A percentile compares a stretch with the other conserved stretches of the same genome.
These are phyloP conservation scores for Metahyphopichia silvanorum DNA, from an alignment of 805 yeast species.

Conservation along the genomic window DNA sequence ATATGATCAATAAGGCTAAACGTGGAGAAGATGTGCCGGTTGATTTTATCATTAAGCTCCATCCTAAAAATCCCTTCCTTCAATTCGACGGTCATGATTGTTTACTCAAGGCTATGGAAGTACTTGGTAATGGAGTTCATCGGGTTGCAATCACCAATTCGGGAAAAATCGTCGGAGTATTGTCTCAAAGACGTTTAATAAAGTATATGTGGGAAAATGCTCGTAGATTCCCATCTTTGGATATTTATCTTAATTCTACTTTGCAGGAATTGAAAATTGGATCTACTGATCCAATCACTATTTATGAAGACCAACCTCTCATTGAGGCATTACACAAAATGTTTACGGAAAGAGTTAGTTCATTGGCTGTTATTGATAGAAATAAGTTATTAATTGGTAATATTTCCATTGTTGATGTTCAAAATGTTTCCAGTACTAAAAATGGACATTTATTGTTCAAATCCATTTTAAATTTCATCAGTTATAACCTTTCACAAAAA, in stretches of 20 bases:
- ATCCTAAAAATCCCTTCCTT: slow-evolving; percentile 85
- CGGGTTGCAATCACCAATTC: slow-evolving; percentile 75
- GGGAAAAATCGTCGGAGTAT: slow-evolving; percentile 66
- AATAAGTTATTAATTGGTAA: slow-evolving; percentile 78
- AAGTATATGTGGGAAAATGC: slow-evolving; percentile 91
- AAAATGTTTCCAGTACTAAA: slow-evolving; percentile 80
- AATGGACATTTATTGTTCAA: slow-evolving; percentile 80
- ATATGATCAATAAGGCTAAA: slow-evolving; percentile 60
- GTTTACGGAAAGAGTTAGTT: slow-evolving; percentile 81
- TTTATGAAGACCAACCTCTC: slow-evolving; percentile 81
- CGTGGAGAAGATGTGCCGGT: slow-evolving; percentile 90
- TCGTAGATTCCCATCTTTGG: slow-evolving; percentile 77
- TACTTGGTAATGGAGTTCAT: slow-evolving; percentile 93
- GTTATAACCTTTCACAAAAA: slow-evolving; percentile 79
- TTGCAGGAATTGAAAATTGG: slow-evolving; percentile 78
- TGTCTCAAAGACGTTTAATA: slow-evolving; percentile 87
- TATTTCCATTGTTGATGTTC: slow-evolving; percentile 91
- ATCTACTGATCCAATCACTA: slow-evolving; percentile 63
- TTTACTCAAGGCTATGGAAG: slow-evolving; percentile 73
- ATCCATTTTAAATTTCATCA: slow-evolving; percentile 82
- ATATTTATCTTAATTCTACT: slow-evolving; percentile 64
- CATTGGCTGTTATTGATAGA: slow-evolving; percentile 88
- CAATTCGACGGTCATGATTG: slow-evolving; percentile 69
- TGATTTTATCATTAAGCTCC: slow-evolving; percentile 75
- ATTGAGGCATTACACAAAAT: slow-evolving; percentile 84